These are phyloP conservation scores for Botryobasidium botryosum DNA, from an alignment of 768 basidiomycete genomes.

Conservation along the genomic window DNA sequence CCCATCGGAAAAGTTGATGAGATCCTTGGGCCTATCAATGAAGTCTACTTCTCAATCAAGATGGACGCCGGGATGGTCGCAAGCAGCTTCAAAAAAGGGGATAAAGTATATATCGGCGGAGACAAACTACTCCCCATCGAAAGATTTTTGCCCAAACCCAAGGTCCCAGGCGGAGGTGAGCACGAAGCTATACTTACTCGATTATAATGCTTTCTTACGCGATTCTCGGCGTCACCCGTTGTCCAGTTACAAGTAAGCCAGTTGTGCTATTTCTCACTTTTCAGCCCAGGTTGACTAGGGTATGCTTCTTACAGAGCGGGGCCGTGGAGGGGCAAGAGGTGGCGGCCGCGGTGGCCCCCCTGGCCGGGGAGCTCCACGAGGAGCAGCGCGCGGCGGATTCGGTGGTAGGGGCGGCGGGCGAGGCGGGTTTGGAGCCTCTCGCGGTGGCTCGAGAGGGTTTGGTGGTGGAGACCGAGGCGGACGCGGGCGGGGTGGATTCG, in stretches of 20 bases:
- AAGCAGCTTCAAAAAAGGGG: slow-evolving; percentile 88
- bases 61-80: slow-evolving; percentile 95
- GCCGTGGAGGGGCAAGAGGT: slow-evolving; percentile 19
- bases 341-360: slow-evolving; percentile 23
- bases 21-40: slow-evolving; percentile 97
- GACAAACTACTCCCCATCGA: slow-evolving; percentile 96
- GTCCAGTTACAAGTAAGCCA: slow-evolving; percentile 25
- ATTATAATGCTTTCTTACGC: slow-evolving; percentile 3
- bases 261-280: slow-evolving; percentile 9
- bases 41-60: slow-evolving; percentile 95
- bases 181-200: slow-evolving; percentile 1
- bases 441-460: slow-evolving; percentile 12
- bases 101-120: slow-evolving; percentile 94
- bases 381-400: slow-evolving; percentile 12
- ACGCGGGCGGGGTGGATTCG: slow-evolving; percentile 11
- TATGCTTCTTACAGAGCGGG: slow-evolving; percentile 21
- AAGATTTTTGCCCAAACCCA: slow-evolving; percentile 92
- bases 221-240: slow-evolving; percentile 3
- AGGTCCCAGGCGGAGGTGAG: slow-evolving; percentile 40
- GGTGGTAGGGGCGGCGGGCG: slow-evolving; percentile 21
- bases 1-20: slow-evolving; percentile 96
- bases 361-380: slow-evolving; percentile 18
- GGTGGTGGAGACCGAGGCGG: slow-evolving; percentile 13
- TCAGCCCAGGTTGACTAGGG: slow-evolving; percentile 16
- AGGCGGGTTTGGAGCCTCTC: slow-evolving; percentile 14